Evolutionary conservation across 2,329 filamentous ascomycete genomes (phyloP), one percentile per base, ranked within the genome.

Genomic region (Aspergillus novoparasiticus): DNA sequence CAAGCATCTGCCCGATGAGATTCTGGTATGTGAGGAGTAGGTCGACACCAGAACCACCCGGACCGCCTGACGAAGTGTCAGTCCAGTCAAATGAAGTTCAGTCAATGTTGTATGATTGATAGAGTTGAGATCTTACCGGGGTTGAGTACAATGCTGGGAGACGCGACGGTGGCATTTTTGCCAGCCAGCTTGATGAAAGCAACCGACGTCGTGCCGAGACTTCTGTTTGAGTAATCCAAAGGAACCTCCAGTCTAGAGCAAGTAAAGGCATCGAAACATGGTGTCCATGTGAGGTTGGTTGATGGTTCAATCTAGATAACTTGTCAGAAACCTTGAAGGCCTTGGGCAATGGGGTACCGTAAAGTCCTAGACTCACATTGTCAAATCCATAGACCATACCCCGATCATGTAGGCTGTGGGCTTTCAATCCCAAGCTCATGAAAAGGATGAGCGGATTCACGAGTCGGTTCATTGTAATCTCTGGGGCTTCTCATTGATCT

Each of bases 31-130:
- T 59, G 39, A 62, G 60, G n/a, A 79, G 67, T 32, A 74, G 68
- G 21, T 74, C 72, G 28, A 78, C 23, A 48, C 45, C 45, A 28
- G 45, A 48, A 48, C 45, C 23, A 28, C 77, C 75, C 0, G 78
- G 78, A 41, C 78, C 79, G 43, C 78, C 78, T 66, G 54, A 43
- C 11, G 48, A 55, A 43, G 46, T 63, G 54, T 62, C 43, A 57
- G 54, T 59, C 32, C 30, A 62, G 34, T 57, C 46, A 41, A 26
- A 62, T 41, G 11, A 57, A 32, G 12, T 36, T 45, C 50, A 57
- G 4, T 54, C 30, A 57, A 48, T 23, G 12, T 48, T 48, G 21
- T 23, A 26, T 48, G 12, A 53, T 50, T 28, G 3, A 57, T 48
- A 26, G 36, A 41, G n/a, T 19, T 59, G 34, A 46, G 34, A 61